phyloP scores from a whole-genome alignment of 495 filamentous ascomycete species.

The Penicillium pulvis region DNA sequence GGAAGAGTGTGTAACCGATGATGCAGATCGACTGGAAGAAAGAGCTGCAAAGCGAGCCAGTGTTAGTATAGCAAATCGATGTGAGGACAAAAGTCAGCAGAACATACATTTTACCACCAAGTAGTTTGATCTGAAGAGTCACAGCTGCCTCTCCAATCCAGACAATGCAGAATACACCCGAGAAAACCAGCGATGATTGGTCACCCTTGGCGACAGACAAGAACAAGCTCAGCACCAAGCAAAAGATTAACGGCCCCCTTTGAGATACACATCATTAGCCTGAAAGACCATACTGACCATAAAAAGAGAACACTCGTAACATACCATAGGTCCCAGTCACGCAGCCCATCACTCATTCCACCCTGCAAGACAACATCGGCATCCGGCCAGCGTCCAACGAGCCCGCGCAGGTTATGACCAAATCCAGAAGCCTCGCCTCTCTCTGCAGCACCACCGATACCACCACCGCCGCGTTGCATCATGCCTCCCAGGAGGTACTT shows the following conservation, averaged over 20 bases:
- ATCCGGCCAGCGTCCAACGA: slow-evolving; percentile 71
- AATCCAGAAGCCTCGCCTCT: slow-evolving; percentile 65
- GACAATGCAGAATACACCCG: slow-evolving; percentile 91
- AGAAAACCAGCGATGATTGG: slow-evolving; percentile 88
- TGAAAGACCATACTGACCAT: background rate
- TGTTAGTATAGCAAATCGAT: slow-evolving; percentile 23
- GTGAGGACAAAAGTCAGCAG: background rate
- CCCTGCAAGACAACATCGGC: slow-evolving; percentile 71
- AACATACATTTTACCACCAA: slow-evolving; percentile 95
- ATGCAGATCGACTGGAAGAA: slow-evolving; percentile 98
- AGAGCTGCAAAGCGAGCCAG: slow-evolving; percentile 57
- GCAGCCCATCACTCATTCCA: slow-evolving; percentile 81
- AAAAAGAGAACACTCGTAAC: slow-evolving; percentile 8
- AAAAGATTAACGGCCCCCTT: slow-evolving; percentile 90
- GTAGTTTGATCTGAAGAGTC: slow-evolving; percentile 96
- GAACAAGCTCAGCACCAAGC: slow-evolving; percentile 81
- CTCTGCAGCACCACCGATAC: slow-evolving; percentile 66
- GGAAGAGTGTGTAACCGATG: slow-evolving; percentile 98
- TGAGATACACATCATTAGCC: slow-evolving; percentile 10
- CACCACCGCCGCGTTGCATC: slow-evolving; percentile 65
- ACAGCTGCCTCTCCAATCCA: slow-evolving; percentile 98
- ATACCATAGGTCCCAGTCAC: slow-evolving; percentile 97
- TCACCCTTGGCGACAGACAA: slow-evolving; percentile 74
- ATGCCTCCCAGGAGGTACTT: slow-evolving; percentile 85
- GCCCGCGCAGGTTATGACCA: slow-evolving; percentile 62